Percentiles rank a stretch among this genome's conserved stretches.
These are phyloP conservation scores for Leccinum barrowsii DNA, from an alignment of 768 basidiomycete species.

Conservation along the genomic window DNA sequence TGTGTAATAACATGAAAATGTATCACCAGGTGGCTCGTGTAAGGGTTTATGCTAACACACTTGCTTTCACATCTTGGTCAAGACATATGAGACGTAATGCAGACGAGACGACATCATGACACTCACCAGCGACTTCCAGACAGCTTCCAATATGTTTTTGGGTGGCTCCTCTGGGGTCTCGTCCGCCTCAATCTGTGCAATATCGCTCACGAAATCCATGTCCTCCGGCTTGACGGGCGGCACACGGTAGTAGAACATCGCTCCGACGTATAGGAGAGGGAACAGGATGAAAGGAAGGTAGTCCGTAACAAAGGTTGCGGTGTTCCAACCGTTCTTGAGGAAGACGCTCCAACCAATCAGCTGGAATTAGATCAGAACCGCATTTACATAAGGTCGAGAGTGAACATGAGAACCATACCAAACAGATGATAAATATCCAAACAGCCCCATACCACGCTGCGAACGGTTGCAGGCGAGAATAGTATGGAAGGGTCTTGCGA, in stretches of 20 bases:
- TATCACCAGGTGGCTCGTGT: neutral
- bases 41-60: neutral
- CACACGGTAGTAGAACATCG: slow-evolving; percentile 42
- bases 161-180: slow-evolving; percentile 71
- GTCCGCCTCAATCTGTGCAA: slow-evolving; percentile 68
- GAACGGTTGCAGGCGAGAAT: slow-evolving; percentile 63
- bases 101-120: neutral
- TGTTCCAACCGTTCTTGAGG: slow-evolving; percentile 50
- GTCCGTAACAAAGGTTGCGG: slow-evolving; percentile 72
- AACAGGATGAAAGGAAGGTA: slow-evolving; percentile 73
- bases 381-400: neutral
- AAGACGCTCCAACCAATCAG: slow-evolving; percentile 52
- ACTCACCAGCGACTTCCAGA: slow-evolving; percentile 81
- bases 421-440: slow-evolving; percentile 45
- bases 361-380: slow-evolving; percentile 35
- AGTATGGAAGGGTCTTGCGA: slow-evolving; percentile 67
- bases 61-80: slow-evolving; percentile 19
- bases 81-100: neutral
- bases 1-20: neutral
- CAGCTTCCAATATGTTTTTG: slow-evolving; percentile 58
- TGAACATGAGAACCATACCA: slow-evolving; percentile 43
- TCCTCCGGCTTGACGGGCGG: slow-evolving; percentile 42
- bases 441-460: slow-evolving; percentile 56
- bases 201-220: slow-evolving; percentile 81
- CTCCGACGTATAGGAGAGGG: slow-evolving; percentile 69